Base-by-base conservation (phyloP, 331 rosid genomes). In the Cucumis variabilis region DNA sequence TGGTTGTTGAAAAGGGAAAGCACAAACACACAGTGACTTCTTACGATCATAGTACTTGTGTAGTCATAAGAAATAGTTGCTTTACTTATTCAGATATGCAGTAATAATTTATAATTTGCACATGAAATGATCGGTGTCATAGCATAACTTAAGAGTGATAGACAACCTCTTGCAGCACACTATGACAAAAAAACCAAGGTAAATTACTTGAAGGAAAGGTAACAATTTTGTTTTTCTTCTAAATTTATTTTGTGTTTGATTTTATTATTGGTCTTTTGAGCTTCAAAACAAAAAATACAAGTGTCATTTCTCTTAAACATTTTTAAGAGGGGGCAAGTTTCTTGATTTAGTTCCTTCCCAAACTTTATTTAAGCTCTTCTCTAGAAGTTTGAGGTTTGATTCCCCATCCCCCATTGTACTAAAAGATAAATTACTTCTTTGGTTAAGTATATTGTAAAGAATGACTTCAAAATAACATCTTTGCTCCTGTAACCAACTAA, bases 91-190 rank as follows among this genome's bases (percentile, higher is more conserved):
- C 58, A 66, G 17, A 65, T 69, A 11, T 68, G 63, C 14, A 24
- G 46, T 41, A n/a, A 69, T 17, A n/a, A 15, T 44, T 48, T 48
- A 27, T 66, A 69, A 72, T 15, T 7, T 88, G 66, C 76, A 50
- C 92, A 95, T 98, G 91, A 82, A 71, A 94, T 95, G 97, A 87
- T 95, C 27, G 92, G 98, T 88, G 93, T 97, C 82, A 90, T 96
- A 82, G 93, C 97, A 69, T 98, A 96, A 87, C 95, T 96, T 75
- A 96, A 91, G 91, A 96, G 98, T 79, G 98, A 93, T 89, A 92
- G 97, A 87, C 95, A 92, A 89, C 93, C 92, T 87, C 93, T 96
- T 85, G 90, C 93, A 86, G 82, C 68, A 63, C 90, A n/a, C 16
- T 72, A 53, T 80, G 88, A 82, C 81, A 53, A 37, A 50, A 94